Percentiles rank a stretch among this genome's conserved stretches.
These are phyloP conservation scores for Raphanus raphanistrum DNA, from an alignment of 345 rosid species.

Conservation along the genomic window DNA sequence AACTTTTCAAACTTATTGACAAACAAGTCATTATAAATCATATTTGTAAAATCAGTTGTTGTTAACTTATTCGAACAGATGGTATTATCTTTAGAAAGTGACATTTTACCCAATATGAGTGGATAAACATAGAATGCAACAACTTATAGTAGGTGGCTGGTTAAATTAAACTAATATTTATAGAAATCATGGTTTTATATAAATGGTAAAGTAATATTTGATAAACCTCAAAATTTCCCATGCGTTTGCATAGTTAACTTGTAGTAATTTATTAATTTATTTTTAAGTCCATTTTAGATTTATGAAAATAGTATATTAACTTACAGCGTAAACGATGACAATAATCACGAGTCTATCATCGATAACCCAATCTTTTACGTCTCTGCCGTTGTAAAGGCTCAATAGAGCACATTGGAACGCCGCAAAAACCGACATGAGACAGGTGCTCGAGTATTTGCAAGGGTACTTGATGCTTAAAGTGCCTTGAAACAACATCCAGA, in stretches of 20 bases:
- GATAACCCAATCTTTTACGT: slow-evolving; percentile 48
- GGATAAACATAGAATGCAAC: too few species aligned
- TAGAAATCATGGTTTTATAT: background rate
- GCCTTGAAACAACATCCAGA: slow-evolving; percentile 61
- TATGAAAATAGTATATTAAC: slow-evolving; percentile 3
- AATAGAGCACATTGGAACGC: slow-evolving; percentile 57
- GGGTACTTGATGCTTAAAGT: slow-evolving; percentile 50
- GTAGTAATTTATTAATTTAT: too few species aligned
- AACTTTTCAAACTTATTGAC: too few species aligned
- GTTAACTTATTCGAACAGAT: background rate
- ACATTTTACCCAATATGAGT: background rate
- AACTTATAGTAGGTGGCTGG: background rate
- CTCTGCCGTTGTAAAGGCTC: slow-evolving; percentile 41
- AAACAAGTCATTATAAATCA: background rate
- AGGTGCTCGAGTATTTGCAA: slow-evolving; percentile 61
- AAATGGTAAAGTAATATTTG: background rate
- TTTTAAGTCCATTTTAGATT: too few species aligned
- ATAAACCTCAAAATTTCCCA: background rate
- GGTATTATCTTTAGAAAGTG: background rate
- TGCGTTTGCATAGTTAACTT: background rate
- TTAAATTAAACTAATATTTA: too few species aligned
- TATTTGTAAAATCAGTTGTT: background rate
- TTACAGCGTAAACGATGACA: slow-evolving; percentile 55
- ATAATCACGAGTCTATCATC: slow-evolving; percentile 46
- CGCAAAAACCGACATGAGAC: slow-evolving; percentile 60